phyloP scores from a whole-genome alignment of 768 basidiomycete species.

The Kwoniella botswanensis region DNA sequence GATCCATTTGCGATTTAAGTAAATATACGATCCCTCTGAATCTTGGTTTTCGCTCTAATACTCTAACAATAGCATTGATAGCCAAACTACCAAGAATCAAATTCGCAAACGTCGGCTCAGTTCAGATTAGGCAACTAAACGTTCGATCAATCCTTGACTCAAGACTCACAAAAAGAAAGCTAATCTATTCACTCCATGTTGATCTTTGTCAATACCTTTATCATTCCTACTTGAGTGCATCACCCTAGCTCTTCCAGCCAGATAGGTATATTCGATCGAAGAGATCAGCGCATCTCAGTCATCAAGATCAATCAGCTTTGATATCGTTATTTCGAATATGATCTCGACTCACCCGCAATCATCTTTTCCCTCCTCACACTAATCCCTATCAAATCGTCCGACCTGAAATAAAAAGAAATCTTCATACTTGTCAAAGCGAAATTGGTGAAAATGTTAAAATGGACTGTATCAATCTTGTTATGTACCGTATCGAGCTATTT shows the following conservation, averaged over 20 bases:
- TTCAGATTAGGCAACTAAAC: background rate
- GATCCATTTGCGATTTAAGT: constrained; percentile 21
- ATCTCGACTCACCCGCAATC: constrained; percentile 31
- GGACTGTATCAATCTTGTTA: constrained; percentile 68
- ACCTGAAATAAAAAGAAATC: constrained; percentile 77
- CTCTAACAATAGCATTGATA: constrained; percentile 29
- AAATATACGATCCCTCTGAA: constrained; percentile 29
- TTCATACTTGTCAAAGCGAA: constrained; percentile 82
- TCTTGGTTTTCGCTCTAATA: constrained; percentile 32
- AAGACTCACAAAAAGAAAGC: constrained; percentile 44
- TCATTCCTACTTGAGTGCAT: constrained; percentile 27
- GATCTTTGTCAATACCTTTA: background rate
- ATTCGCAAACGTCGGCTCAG: background rate
- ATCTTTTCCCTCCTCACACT: background rate
- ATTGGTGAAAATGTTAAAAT: constrained; percentile 85
- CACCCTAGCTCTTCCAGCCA: constrained; percentile 46
- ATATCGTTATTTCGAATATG: background rate
- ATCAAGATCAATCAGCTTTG: background rate
- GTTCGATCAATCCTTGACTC: background rate
- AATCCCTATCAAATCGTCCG: background rate
- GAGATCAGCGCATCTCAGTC: constrained; percentile 24
- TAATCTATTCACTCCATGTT: constrained; percentile 29
- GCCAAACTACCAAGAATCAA: constrained; percentile 39
- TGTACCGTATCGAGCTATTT: constrained; percentile 67
- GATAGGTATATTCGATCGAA: constrained; percentile 44